Base-by-base conservation (phyloP, 2,329 filamentous ascomycete genomes). In the Colletotrichum tamarilloi region DNA sequence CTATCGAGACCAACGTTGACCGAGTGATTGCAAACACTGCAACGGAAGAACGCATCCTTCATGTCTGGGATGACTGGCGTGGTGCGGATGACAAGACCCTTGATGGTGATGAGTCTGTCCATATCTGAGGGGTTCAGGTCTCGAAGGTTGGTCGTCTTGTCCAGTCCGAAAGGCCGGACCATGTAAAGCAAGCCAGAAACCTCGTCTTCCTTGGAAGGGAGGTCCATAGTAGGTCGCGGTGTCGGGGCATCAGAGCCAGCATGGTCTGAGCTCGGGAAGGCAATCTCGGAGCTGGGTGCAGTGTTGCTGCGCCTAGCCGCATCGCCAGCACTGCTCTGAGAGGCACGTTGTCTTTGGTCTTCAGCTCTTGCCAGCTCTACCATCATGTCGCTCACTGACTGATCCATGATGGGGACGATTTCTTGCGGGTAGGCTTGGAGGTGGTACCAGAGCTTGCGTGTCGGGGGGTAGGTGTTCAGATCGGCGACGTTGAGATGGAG, bases 1-100 rank as follows among this genome's bases (percentile, higher is more conserved):
- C 97, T 93, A 81, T 99, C 97, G 78, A 99, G 93, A 69, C 95
- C 93, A 67, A 98, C 95, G 75, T 93, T 94, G 74, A 97, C 91
- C 4, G 94, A 96, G 83, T 98, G 95, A 79, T 95, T 95, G 84
- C 97, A 99, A 30, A 96, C 91, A 72, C 95, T 94, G 85, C 97
- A 99, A 75, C 94, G 93, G 90, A 99, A 99, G 85, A 98, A 98
- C 0, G 97, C 97, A 81, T 98, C 94, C 84, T 97, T 98, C 97
- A 99, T 99, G 79, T 99, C 97, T 0, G 97, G 97, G 76, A 99
- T 98, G 76, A 99, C 94, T 0, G 97, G 95, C 0, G 97, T 98
- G 3, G 97, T 94, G 75, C 97, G 92, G 79, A 99, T 99, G 74
- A 99, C 97, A 19, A 99, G 88, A 58, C 97, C 97, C 84, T 98